These are phyloP conservation scores for Cryptococcus deneoformans DNA, from an alignment of 1,284 basidiomycete species.

Conservation along the genomic window DNA sequence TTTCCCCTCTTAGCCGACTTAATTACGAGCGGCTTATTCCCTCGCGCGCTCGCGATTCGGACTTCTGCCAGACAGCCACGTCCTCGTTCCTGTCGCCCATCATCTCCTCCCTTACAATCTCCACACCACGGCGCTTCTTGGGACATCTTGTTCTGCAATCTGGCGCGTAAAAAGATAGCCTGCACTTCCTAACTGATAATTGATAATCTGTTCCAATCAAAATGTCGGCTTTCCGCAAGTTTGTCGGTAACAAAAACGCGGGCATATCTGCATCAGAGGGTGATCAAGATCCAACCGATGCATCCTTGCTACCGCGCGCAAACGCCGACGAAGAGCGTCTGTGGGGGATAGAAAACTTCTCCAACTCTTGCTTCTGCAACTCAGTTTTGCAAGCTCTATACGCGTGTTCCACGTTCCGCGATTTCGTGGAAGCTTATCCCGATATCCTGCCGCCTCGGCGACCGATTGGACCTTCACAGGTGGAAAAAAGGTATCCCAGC, in stretches of 20 bases:
- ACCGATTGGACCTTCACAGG: conserved; percentile 37
- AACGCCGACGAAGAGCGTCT: conserved; percentile 38
- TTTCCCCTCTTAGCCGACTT: too few relatives aligned
- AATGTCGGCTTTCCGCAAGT: not conserved
- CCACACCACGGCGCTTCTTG: too few relatives aligned
- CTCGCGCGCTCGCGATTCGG: too few relatives aligned
- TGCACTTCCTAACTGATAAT: too few relatives aligned
- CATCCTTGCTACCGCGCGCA: not conserved
- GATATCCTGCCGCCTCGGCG: conserved; percentile 38
- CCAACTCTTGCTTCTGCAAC: conserved; percentile 92
- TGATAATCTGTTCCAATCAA: not conserved
- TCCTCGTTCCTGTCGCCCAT: not conserved
- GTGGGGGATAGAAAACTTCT: conserved; percentile 91
- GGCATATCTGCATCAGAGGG: too few relatives aligned
- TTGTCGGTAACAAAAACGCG: not conserved
- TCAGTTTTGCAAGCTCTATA: conserved; percentile 96
- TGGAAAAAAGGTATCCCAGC: conserved; percentile 10
- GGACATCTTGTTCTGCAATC: too few relatives aligned
- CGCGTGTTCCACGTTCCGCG: conserved; percentile 75
- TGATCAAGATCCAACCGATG: too few relatives aligned
- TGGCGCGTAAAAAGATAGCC: too few relatives aligned
- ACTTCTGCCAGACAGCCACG: too few relatives aligned
- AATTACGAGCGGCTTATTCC: too few relatives aligned
- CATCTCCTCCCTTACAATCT: not conserved
- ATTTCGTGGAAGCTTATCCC: conserved; percentile 64